phyloP scores from a whole-genome alignment of 2,329 filamentous ascomycete species.

The Colletotrichum tofieldiae region DNA sequence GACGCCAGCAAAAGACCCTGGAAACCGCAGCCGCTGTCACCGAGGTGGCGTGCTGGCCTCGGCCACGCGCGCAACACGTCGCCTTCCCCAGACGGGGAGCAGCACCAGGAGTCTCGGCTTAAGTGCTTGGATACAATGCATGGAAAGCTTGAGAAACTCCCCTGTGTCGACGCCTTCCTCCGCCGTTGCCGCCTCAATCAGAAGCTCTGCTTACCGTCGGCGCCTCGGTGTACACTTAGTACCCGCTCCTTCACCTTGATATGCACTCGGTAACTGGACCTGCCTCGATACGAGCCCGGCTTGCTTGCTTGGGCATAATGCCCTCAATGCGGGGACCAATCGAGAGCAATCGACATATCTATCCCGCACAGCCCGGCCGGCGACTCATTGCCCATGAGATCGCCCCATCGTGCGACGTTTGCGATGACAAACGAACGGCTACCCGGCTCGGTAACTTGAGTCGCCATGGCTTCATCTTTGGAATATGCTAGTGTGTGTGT shows the following conservation, averaged over 20 bases:
- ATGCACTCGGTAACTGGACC: slow-evolving; percentile 13
- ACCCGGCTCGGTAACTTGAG: background rate
- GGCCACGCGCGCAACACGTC: background rate
- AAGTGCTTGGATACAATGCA: background rate
- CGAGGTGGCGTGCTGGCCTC: slow-evolving; percentile 20
- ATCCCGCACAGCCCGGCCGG: background rate
- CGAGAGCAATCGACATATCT: background rate
- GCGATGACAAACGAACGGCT: background rate
- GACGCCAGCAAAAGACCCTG: slow-evolving; percentile 14
- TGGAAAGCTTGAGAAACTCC: background rate
- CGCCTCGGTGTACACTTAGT: slow-evolving; percentile 19
- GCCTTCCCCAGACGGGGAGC: background rate
- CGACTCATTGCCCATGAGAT: background rate
- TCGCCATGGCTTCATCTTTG: background rate
- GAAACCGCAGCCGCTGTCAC: slow-evolving; percentile 17
- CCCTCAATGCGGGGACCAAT: slow-evolving; percentile 17
- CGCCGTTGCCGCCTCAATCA: slow-evolving; percentile 37
- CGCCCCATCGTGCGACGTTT: background rate
- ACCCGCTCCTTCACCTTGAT: slow-evolving; percentile 16
- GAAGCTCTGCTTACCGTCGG: slow-evolving; percentile 6
- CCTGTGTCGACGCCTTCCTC: background rate
- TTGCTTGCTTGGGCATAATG: slow-evolving; percentile 4
- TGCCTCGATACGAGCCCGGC: slow-evolving; percentile 35
- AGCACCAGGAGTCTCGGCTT: background rate
- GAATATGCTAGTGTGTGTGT: too few relatives aligned